Base-by-base conservation (phyloP, 108 stramenopile genomes). In the Cylindrotheca fusiformis region DNA sequence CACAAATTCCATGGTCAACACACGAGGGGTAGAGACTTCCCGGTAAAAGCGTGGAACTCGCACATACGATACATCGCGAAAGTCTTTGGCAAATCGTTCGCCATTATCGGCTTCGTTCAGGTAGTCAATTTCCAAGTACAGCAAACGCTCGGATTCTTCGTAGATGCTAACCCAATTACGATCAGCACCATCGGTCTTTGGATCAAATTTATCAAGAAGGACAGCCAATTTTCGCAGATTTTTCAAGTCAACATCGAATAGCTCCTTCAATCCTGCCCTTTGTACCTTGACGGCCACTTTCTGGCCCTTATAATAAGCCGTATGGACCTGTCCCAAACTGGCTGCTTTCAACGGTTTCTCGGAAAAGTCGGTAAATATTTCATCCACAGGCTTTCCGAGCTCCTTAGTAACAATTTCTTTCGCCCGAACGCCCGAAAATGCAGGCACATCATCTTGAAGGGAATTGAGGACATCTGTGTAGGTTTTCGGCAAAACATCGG, bases 41-140 rank as follows among this genome's bases (percentile, higher is more conserved):
- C 85, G 72, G 65, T 81, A 83, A 2, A 97, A 84, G 29, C 76
- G 56, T 22, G 97, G 97, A 3, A 96, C 90, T 23, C 87, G 74
- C 48, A 98, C 95, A 67, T 85, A 95, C 2, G 80, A 83, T 67
- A 86, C 66, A 33, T 86, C 78, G 60, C 47, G 50, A 58, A 98
- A 97, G 54, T 97, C 95, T 26, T 68, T 68, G 56, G 81, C 77
- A 62, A 95, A 96, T 47, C 93, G 68, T 51, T 91, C 84, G 6
- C 89, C 80, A 46, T 98, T 97, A 24, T 74, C 60, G 1, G 94
- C 97, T 65, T 98, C 97, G 53, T 93, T 88, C 32, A 84, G 58
- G 65, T 98, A 98, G 77, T 98, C 95, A 52, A 98, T 95, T 61
- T 98, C 97, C 60, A 87, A 62, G 58, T 97, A 98, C 29, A 97